Conservation (phyloP, 805 yeast species). For the Barnettozyma vustinii region DNA sequence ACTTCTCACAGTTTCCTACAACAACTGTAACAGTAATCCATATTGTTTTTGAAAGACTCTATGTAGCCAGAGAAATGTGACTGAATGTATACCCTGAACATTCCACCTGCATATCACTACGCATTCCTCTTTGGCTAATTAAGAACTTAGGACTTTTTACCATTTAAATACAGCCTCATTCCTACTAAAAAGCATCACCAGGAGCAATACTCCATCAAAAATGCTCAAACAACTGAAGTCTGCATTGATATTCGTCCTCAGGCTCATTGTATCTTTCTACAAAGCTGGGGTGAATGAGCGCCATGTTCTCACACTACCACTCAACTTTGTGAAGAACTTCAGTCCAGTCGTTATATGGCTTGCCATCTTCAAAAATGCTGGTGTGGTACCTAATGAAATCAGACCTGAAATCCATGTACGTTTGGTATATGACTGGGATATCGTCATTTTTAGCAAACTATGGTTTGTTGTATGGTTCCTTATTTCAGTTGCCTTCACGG, state of each 20-base stretch:
- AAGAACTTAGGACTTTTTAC: too few species aligned
- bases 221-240: too few species aligned
- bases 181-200: too few species aligned
- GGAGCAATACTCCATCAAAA: too few species aligned
- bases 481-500: conserved; percentile 11
- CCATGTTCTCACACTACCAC: conserved; percentile 31
- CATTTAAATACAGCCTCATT: too few species aligned
- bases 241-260: neutral
- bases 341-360: conserved; percentile 52
- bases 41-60: too few species aligned
- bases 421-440: conserved; percentile 39
- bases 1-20: too few species aligned
- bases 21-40: too few species aligned
- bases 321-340: conserved; percentile 46
- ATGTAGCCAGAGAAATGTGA: too few species aligned
- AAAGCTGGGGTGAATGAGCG: conserved; percentile 29
- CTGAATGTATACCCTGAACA: too few species aligned
- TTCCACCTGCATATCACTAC: too few species aligned
- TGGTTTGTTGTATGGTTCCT: conserved; percentile 18
- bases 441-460: conserved; percentile 29
- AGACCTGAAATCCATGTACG: conserved; percentile 51
- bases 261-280: conserved; percentile 7
- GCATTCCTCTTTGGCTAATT: too few species aligned
- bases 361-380: conserved; percentile 52
- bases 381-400: conserved; percentile 44